phyloP scores from a whole-genome alignment of 2,329 filamentous ascomycete genomes.

The Sporothrix variecibatus region DNA sequence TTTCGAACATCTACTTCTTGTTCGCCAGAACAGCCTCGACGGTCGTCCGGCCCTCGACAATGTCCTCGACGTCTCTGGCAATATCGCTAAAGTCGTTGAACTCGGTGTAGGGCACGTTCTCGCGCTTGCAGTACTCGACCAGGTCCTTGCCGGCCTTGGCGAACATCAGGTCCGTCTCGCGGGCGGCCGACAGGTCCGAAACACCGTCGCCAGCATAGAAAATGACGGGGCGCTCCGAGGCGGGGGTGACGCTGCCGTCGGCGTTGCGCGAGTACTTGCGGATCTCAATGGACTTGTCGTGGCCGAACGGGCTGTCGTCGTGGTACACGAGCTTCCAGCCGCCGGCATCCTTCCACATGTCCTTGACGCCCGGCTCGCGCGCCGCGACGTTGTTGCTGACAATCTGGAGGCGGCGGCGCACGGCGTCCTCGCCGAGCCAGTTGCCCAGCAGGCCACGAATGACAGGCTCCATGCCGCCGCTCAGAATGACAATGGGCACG shows the following conservation, averaged over 20 bases:
- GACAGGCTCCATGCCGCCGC: conserved; percentile 88
- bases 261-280: conserved; percentile 68
- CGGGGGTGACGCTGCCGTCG: conserved; percentile 57
- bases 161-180: conserved; percentile 90
- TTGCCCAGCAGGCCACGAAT: conserved; percentile 81
- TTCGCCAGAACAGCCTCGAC: conserved; percentile 27
- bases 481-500: conserved; percentile 88
- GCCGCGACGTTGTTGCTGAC: conserved; percentile 80
- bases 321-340: conserved; percentile 90
- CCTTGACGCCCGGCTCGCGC: conserved; percentile 52
- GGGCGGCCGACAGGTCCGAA: conserved; percentile 86
- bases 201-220: conserved; percentile 97
- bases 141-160: conserved; percentile 76
- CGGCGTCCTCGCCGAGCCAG: conserved; percentile 74
- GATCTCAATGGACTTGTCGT: conserved; percentile 93
- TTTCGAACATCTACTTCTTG: neutral
- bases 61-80: conserved; percentile 28
- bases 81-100: conserved; percentile 55
- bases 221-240: conserved; percentile 69
- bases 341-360: conserved; percentile 68
- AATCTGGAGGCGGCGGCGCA: conserved; percentile 74
- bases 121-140: conserved; percentile 32
- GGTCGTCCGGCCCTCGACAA: conserved; percentile 32
- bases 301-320: conserved; percentile 88
- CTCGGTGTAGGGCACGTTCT: conserved; percentile 58